Conservation (phyloP, 2,329 filamentous ascomycete species). For the Fusarium duplospermum region DNA sequence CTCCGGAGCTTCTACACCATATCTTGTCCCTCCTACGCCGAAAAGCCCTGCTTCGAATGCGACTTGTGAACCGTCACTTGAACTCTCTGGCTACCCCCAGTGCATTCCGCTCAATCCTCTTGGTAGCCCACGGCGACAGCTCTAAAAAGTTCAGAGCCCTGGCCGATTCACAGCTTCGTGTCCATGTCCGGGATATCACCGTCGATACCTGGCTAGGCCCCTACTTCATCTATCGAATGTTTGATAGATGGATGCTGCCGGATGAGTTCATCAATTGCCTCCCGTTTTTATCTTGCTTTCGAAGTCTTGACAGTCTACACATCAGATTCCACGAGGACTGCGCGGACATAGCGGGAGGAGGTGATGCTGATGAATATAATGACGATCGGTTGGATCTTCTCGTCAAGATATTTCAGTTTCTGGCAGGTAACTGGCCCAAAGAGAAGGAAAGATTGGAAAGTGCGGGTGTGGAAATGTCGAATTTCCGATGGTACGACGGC, state of each 20-base stretch:
- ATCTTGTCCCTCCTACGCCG: not conserved
- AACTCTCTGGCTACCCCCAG: conserved; percentile 35
- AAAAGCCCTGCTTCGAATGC: conserved; percentile 23
- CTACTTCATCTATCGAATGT: not conserved
- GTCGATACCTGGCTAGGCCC: conserved; percentile 2
- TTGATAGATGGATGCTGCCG: not conserved
- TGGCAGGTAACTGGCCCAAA: not conserved
- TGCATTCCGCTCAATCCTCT: not conserved
- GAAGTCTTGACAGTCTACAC: not conserved
- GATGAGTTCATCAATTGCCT: not conserved
- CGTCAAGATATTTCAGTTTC: not conserved
- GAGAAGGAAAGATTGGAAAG: not conserved
- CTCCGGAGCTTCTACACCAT: not conserved
- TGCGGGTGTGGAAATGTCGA: not conserved
- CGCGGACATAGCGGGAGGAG: not conserved
- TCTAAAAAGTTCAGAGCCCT: not conserved
- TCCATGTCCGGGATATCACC: not conserved
- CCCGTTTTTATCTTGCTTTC: not conserved
- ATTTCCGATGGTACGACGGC: not conserved
- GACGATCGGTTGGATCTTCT: not conserved
- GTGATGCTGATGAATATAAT: not conserved
- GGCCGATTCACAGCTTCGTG: not conserved
- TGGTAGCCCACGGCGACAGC: not conserved
- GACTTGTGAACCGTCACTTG: conserved; percentile 45
- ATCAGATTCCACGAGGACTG: not conserved